Evolutionary conservation across 2,329 filamentous ascomycete species (phyloP).

Genomic region (Penicillium sp.): DNA sequence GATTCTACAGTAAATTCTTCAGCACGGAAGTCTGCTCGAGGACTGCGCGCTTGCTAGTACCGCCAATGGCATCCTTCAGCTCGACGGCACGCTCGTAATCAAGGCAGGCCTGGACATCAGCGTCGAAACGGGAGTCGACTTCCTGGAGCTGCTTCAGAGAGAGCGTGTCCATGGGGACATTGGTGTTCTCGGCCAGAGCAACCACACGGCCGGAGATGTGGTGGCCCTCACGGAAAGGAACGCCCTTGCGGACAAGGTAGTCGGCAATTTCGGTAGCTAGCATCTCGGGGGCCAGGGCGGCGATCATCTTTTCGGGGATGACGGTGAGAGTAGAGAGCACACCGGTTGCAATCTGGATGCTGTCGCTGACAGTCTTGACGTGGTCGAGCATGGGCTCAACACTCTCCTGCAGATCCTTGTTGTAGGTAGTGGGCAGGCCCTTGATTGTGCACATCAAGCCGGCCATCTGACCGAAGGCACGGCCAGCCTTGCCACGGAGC

Average conservation of each 20-base stretch:
- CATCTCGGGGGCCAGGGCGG: constrained; percentile 78
- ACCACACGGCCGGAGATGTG: constrained; percentile 73
- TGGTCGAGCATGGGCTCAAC: constrained; percentile 82
- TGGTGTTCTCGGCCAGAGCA: constrained; percentile 65
- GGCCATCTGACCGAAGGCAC: constrained; percentile 76
- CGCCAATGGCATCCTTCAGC: constrained; percentile 70
- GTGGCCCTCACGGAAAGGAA: constrained; percentile 77
- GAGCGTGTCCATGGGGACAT: constrained; percentile 67
- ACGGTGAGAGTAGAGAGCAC: constrained; percentile 71
- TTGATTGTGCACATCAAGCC: constrained; percentile 74
- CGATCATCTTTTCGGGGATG: constrained; percentile 71
- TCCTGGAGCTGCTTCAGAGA: constrained; percentile 63
- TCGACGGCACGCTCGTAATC: constrained; percentile 83
- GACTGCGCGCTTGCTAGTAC: constrained; percentile 70
- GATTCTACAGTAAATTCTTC: constrained; percentile 48
- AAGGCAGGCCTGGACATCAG: constrained; percentile 68
- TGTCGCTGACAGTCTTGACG: constrained; percentile 77
- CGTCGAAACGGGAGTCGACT: constrained; percentile 67
- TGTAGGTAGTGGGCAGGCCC: constrained; percentile 77
- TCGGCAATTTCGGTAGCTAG: constrained; percentile 60
- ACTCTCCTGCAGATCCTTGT: constrained; percentile 88
- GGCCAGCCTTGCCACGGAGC: constrained; percentile 72
- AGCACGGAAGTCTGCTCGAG: constrained; percentile 66
- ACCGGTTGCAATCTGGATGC: constrained; percentile 77
- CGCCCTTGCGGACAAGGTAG: constrained; percentile 50